Evolutionary conservation across 306 rosid genomes (phyloP), one percentile per base, ranked within the genome.

Genomic region (Crotalaria pallida): DNA sequence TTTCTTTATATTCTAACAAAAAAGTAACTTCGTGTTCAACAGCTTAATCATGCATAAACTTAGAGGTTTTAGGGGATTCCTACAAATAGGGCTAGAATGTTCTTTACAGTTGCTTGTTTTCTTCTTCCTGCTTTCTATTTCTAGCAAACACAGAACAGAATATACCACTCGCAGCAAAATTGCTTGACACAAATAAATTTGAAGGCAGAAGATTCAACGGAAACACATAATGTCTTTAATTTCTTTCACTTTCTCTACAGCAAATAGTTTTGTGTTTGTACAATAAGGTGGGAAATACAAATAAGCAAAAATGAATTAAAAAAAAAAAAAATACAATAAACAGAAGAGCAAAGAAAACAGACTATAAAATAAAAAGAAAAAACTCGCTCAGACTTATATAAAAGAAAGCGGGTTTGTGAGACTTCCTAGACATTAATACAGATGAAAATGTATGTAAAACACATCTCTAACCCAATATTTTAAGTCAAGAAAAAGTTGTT

Each of bases 331-430:
- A 31, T 31, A 16, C 10, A 55, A 15, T 16, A 36, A 11, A 49
- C 16, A 24, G 10, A 13, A 11, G 26, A 22, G 16, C 34, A 41
- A 53, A 55, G 22, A 1, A 51, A 52, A 38, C 36, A 12, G 22
- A 12, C n/a, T 16, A 53, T 53, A 53, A 27, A 43, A 65, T 10
- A 45, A 38, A 33, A 43, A 79, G n/a, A n/a, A 78, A 68, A 49
- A 33, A 53, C 10, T 65, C 55, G 58, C 80, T 40, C 44, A 69
- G 62, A 45, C 58, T 58, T 24, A 15, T 36, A 56, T 76, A 44
- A 34, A 68, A 72, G 16, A 45, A 38, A 21, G 4, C 10, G 1
- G 36, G 36, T 60, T 57, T 3, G 51, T 26, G 29, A 58, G 56
- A 45, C 6, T 51, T 79, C 67, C 36, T 65, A 33, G 31, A 65